phyloP scores from a whole-genome alignment of 306 rosid species.

The Lathyrus sativus region DNA sequence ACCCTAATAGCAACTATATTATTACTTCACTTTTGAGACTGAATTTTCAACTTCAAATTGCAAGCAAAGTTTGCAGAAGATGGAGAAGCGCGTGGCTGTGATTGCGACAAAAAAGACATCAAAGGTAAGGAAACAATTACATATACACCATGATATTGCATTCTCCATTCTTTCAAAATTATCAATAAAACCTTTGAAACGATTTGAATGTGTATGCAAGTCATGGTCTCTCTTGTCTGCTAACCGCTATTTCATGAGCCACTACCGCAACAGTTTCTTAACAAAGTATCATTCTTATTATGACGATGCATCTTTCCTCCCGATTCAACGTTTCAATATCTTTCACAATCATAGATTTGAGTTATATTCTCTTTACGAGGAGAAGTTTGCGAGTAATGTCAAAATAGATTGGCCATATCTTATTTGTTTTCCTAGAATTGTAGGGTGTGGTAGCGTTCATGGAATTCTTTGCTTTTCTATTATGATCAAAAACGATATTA shows the following conservation, averaged over 20 bases:
- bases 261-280: neutral
- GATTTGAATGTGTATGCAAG: too few relatives aligned
- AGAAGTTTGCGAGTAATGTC: neutral
- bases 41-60: too few relatives aligned
- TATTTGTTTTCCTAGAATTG: neutral
- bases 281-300: neutral
- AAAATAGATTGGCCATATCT: neutral
- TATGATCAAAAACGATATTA: fast-evolving
- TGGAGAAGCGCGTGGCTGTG: too few relatives aligned
- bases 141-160: too few relatives aligned
- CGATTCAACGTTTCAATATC: neutral
- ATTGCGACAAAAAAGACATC: too few relatives aligned
- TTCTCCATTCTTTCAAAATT: too few relatives aligned
- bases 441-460: neutral
- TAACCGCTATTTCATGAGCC: neutral
- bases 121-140: too few relatives aligned
- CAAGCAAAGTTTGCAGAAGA: too few relatives aligned
- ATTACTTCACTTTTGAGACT: too few relatives aligned
- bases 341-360: neutral
- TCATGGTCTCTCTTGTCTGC: neutral
- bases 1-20: too few relatives aligned
- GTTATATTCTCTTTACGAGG: too few relatives aligned
- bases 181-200: too few relatives aligned
- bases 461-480: neutral
- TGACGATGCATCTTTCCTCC: neutral